Conservation (phyloP, 495 filamentous ascomycete species). For the Sabuloglossum arenarium region DNA sequence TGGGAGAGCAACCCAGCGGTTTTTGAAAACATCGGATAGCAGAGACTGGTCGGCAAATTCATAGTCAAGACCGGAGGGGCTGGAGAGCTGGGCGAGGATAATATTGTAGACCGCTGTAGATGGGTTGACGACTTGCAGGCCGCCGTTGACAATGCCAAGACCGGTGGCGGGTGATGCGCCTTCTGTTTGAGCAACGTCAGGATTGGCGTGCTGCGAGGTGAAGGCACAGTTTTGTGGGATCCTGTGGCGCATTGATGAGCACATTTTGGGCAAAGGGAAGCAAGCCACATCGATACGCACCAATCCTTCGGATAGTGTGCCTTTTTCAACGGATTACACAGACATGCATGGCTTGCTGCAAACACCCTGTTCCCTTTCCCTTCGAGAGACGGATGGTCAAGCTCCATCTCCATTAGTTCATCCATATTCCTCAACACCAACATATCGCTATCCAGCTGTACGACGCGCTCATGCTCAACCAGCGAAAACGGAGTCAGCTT, state of each 20-base stretch:
- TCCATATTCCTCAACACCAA: conserved; percentile 61
- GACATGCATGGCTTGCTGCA: conserved; percentile 56
- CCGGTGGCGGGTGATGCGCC: conserved; percentile 30
- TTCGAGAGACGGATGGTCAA: conserved; percentile 31
- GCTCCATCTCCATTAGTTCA: conserved; percentile 55
- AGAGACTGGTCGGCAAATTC: conserved; percentile 63
- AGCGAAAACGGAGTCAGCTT: conserved; percentile 63
- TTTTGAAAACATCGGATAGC: conserved; percentile 40
- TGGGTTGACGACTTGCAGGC: conserved; percentile 52
- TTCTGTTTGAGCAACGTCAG: conserved; percentile 31
- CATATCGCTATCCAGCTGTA: conserved; percentile 78
- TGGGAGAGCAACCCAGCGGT: conserved; percentile 50
- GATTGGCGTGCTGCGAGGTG: conserved; percentile 41
- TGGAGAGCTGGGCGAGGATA: conserved; percentile 29
- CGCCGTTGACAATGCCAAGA: conserved; percentile 51
- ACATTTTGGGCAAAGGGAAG: neutral
- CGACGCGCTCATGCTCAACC: conserved; percentile 45
- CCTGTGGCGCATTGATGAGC: conserved; percentile 15
- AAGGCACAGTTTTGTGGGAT: conserved; percentile 54
- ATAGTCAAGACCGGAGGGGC: conserved; percentile 26
- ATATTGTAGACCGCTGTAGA: conserved; percentile 29
- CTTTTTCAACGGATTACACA: conserved; percentile 59
- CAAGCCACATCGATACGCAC: conserved; percentile 18
- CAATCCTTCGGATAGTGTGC: conserved; percentile 56
- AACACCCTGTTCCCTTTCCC: conserved; percentile 41